phyloP scores from a whole-genome alignment of 1,139 yeast genomes.

The Nadsonia starkeyi-henricii region DNA sequence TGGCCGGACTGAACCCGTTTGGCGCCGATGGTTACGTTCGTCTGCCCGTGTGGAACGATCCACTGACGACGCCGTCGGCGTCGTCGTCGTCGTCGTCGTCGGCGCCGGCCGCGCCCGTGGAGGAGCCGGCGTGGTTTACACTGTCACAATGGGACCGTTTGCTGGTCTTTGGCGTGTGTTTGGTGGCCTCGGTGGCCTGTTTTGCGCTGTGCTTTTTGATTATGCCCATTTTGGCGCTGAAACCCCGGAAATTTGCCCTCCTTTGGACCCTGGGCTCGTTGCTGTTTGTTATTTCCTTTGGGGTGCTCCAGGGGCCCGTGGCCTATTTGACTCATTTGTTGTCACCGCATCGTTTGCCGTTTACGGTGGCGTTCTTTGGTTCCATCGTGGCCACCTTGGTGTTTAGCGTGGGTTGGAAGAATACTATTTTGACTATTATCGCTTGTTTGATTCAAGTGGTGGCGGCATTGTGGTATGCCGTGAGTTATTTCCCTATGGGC shows the following conservation, averaged over 20 bases:
- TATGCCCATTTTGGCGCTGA: conserved; percentile 77
- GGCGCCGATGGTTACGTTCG: conserved; percentile 11
- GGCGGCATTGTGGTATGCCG: conserved; percentile 76
- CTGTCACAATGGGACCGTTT: conserved; percentile 70
- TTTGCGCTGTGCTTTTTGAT: conserved; percentile 70
- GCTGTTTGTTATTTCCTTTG: conserved; percentile 77
- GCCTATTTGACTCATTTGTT: conserved; percentile 62
- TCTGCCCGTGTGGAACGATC: conserved; percentile 9
- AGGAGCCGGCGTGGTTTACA: conserved; percentile 47
- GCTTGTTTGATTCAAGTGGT: conserved; percentile 66
- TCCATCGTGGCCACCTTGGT: conserved; percentile 55
- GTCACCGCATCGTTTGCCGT: conserved; percentile 63
- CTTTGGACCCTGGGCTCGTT: conserved; percentile 85
- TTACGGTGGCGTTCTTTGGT: conserved; percentile 66
- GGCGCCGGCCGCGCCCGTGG: conserved; percentile 21
- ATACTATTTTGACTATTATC: conserved; percentile 63
- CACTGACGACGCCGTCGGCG: neutral
- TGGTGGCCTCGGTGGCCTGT: conserved; percentile 64
- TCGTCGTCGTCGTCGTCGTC: conserved; percentile 3
- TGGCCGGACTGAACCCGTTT: conserved; percentile 5
- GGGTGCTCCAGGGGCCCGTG: conserved; percentile 82
- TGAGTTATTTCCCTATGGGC: conserved; percentile 93
- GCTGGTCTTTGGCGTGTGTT: conserved; percentile 62
- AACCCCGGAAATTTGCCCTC: conserved; percentile 79
- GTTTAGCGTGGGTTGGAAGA: conserved; percentile 39